phyloP scores from a whole-genome alignment of 805 yeast species.

The Wickerhamiella sergipiensis region DNA sequence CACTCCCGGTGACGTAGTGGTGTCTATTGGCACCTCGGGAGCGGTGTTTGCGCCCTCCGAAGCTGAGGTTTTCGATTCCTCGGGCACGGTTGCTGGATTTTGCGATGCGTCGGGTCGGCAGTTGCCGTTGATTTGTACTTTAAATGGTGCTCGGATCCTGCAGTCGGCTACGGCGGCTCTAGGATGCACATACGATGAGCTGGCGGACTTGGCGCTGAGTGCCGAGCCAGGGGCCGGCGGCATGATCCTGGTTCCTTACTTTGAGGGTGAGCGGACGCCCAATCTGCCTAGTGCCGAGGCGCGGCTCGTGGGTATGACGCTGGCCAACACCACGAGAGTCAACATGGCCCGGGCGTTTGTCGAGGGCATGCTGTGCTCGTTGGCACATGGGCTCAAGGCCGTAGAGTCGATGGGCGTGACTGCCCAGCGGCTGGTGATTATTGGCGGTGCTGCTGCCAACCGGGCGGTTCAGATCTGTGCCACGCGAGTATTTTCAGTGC shows the following conservation, averaged over 20 bases:
- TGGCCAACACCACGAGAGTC: conserved; percentile 9
- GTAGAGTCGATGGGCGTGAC: conserved; percentile 2
- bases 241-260: conserved; percentile 16
- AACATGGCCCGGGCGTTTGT: conserved; percentile 17
- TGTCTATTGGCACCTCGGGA: conserved; percentile 18
- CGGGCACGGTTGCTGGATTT: conserved; percentile 18
- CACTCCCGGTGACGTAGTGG: conserved; percentile 14
- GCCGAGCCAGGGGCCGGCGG: conserved; percentile 15
- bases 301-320: conserved; percentile 14
- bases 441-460: conserved; percentile 19
- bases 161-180: conserved; percentile 9
- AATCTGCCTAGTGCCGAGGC: conserved; percentile 17
- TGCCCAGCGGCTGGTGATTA: conserved; percentile 11
- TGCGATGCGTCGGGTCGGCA: conserved; percentile 14
- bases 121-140: conserved; percentile 17
- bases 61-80: conserved; percentile 13
- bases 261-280: conserved; percentile 21
- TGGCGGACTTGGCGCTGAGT: conserved; percentile 10
- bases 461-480: conserved; percentile 16
- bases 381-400: conserved; percentile 16
- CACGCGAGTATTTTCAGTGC: conserved; percentile 11
- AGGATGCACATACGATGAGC: conserved; percentile 9
- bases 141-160: conserved; percentile 18
- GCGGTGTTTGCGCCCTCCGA: conserved; percentile 15
- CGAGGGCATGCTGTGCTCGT: conserved; percentile 16